Evolutionary conservation across 2,329 filamentous ascomycete genomes (phyloP).

Genomic region (Hysterium pulicare): DNA sequence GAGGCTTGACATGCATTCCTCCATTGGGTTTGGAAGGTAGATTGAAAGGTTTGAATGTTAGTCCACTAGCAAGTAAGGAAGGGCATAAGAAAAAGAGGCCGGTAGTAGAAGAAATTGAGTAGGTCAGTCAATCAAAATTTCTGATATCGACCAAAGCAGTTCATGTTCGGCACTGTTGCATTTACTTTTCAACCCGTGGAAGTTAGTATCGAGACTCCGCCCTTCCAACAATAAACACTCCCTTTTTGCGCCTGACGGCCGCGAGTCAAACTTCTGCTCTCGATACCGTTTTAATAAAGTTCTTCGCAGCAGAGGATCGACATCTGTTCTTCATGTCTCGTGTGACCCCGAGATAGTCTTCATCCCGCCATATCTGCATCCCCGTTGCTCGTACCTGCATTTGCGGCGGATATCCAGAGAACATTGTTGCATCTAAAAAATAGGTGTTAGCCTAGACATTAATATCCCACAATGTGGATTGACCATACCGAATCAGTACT

Average conservation of each 20-base stretch:
- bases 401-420: constrained; percentile 73
- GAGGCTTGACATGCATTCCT: constrained; percentile 11
- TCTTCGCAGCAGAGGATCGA: too few relatives aligned
- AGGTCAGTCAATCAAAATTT: constrained; percentile 14
- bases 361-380: constrained; percentile 42
- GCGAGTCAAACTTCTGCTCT: too few relatives aligned
- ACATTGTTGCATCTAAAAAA: constrained; percentile 83
- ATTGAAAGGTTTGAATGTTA: constrained; percentile 46
- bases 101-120: constrained; percentile 60
- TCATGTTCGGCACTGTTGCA: too few relatives aligned
- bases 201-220: too few relatives aligned
- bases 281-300: too few relatives aligned
- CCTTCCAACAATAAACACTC: too few relatives aligned
- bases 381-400: constrained; percentile 43
- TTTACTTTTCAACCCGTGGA: too few relatives aligned
- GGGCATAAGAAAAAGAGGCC: constrained; percentile 38
- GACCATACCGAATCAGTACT: constrained; percentile 77
- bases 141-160: neutral
- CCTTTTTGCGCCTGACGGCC: too few relatives aligned
- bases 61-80: constrained; percentile 21
- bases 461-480: neutral
- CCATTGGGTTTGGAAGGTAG: constrained; percentile 31
- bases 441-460: neutral
- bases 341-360: too few relatives aligned
- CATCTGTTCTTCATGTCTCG: too few relatives aligned